A percentile compares a stretch with the other conserved stretches of the same genome.
Conservation (phyloP, 129 eudicot species). For the Arctium minus region DNA sequence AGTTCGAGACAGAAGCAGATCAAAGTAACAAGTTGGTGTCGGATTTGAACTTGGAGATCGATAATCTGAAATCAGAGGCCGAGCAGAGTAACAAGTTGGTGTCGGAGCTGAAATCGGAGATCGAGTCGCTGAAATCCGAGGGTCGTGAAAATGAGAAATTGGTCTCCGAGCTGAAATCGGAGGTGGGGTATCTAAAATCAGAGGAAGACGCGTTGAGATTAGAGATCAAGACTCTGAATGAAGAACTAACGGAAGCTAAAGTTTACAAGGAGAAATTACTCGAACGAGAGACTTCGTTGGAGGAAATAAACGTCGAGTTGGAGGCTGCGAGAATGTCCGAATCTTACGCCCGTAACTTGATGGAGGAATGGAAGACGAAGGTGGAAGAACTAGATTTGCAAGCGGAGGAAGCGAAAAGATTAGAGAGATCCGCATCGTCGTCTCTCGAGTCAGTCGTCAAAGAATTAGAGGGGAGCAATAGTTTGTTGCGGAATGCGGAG, state of each 20-base stretch:
- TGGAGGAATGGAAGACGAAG: conserved; percentile 73
- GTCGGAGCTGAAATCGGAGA: conserved; percentile 49
- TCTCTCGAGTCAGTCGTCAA: conserved; percentile 77
- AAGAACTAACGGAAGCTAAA: conserved; percentile 62
- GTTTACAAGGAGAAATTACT: conserved; percentile 47
- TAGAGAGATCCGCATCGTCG: conserved; percentile 81
- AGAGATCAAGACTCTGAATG: conserved; percentile 55
- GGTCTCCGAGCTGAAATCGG: conserved; percentile 27
- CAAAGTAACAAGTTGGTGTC: conserved; percentile 48
- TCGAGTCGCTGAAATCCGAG: conserved; percentile 54
- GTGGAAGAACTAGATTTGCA: conserved; percentile 70
- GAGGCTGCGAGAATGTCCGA: conserved; percentile 95
- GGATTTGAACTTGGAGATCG: conserved; percentile 46
- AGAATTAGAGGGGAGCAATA: conserved; percentile 70
- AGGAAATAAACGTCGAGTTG: conserved; percentile 74
- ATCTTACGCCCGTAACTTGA: conserved; percentile 65
- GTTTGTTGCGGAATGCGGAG: conserved; percentile 65
- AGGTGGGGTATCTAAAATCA: conserved; percentile 18
- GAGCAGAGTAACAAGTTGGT: conserved; percentile 14
- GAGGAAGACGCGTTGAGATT: conserved; percentile 39
- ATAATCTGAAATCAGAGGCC: conserved; percentile 37
- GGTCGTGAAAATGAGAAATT: conserved; percentile 40
- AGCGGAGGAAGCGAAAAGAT: conserved; percentile 66
- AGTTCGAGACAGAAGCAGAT: conserved; percentile 45
- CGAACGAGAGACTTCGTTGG: conserved; percentile 57